Conservation (phyloP, 75 land plant species). For the Cryptomeria japonica region DNA sequence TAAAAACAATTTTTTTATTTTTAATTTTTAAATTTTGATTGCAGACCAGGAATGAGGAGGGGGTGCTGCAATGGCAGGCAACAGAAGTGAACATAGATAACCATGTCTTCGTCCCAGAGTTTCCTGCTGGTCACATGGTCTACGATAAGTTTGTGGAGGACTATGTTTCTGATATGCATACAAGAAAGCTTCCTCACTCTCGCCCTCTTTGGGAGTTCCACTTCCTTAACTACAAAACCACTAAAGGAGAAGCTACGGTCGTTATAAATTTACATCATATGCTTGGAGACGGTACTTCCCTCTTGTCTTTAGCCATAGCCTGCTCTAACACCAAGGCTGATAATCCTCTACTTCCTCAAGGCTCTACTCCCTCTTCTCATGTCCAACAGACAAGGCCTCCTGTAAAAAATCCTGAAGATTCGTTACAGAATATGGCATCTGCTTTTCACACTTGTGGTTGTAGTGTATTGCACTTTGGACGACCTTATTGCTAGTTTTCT, state of each 20-base stretch:
- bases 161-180: conserved; percentile 11
- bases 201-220: conserved; percentile 81
- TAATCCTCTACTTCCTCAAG: background rate
- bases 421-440: background rate
- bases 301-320: background rate
- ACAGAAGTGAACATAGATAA: no score
- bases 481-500: conserved; percentile 28
- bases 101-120: no score
- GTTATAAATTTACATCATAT: background rate
- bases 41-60: no score
- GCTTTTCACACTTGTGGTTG: background rate
- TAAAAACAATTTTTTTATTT: no score
- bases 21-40: no score
- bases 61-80: no score
- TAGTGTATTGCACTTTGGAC: conserved; percentile 45
- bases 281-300: background rate
- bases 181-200: conserved; percentile 35
- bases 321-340: background rate
- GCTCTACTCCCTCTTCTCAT: no score
- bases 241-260: background rate
- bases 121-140: no score
- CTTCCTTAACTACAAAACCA: conserved; percentile 17
- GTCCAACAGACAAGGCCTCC: background rate
- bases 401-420: background rate
- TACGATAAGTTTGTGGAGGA: no score